Conservation (phyloP, 768 basidiomycete species). For the Grammothele lineata region DNA sequence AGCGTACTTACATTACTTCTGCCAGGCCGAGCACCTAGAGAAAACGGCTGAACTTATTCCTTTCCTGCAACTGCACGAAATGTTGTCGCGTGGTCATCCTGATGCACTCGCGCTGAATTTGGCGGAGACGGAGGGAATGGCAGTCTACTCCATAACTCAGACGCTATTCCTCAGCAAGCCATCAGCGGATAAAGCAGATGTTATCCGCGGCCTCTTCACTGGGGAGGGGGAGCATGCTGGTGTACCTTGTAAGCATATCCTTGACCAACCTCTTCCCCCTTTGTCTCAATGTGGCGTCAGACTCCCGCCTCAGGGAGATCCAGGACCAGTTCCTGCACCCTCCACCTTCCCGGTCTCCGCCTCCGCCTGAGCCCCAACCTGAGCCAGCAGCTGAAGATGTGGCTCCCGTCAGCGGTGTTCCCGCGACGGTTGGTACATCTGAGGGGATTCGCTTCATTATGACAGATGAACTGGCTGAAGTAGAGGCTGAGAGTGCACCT, state of each 20-base stretch:
- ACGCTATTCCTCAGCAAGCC: slow-evolving; percentile 53
- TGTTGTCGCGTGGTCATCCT: slow-evolving; percentile 42
- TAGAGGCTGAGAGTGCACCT: slow-evolving; percentile 21
- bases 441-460: slow-evolving; percentile 78
- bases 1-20: not conserved
- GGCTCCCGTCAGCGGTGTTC: slow-evolving; percentile 30
- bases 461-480: slow-evolving; percentile 67
- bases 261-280: not conserved
- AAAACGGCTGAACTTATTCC: slow-evolving; percentile 51
- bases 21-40: slow-evolving; percentile 40
- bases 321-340: slow-evolving; percentile 49
- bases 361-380: slow-evolving; percentile 20
- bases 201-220: slow-evolving; percentile 53
- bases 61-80: slow-evolving; percentile 54
- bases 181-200: slow-evolving; percentile 43
- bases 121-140: slow-evolving; percentile 47
- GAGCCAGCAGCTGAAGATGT: not conserved
- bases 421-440: slow-evolving; percentile 35
- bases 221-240: slow-evolving; percentile 58
- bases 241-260: slow-evolving; percentile 53
- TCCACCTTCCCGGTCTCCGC: too few species aligned
- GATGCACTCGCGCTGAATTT: slow-evolving; percentile 40
- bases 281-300: too few species aligned
- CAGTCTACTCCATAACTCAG: slow-evolving; percentile 50
- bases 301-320: slow-evolving; percentile 57